Base-by-base conservation (phyloP, 148 eudicot species). In the Rhododendron griersonianum region DNA sequence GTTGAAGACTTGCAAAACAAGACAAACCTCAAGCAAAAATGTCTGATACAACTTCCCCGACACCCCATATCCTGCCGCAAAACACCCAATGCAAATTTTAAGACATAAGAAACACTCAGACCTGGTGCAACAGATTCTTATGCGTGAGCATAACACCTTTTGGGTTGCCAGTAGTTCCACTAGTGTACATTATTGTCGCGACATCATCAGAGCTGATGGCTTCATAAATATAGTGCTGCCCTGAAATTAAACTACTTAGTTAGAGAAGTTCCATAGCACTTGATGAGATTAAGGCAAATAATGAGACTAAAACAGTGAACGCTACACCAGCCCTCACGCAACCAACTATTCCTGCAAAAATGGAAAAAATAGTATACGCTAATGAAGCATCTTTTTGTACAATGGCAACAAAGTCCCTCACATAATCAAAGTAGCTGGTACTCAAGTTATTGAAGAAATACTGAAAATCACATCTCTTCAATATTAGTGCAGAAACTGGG, bases 71-170 rank as follows among this genome's bases (percentile, higher is more conserved):
- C 45, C 45, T 16, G 10, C 78, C 45, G 45, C 78, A 33, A 71
- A 71, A 71, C 77, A 30, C 78, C 9, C 3, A 19, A 74, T 47
- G 33, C 50, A 39, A 69, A 1, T 10, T 23, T 74, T 48, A 14
- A 41, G 11, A 50, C 78, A 81, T 78, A 37, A 39, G 75, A 69
- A 59, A 84, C 13, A 67, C 80, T 71, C 75, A 78, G 85, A 93
- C 99, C 99, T 96, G 99, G 92, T 96, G 99, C 79, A 96, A 88
- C 86, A 96, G 94, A 93, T 96, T 96, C 83, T 81, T 87, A 84
- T 96, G 99, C 35, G 99, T 95, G 85, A 97, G 94, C 98, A 95
- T 94, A 45, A 97, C 99, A 79, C 99, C 99, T 88, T 97, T 97
- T 28, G 99, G 99, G 77, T 93, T 94, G 63, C 98, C 98, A 77